Percentiles rank a stretch among this genome's conserved stretches.
phyloP scores from a whole-genome alignment of 2,329 filamentous ascomycete genomes.

The Chaetomiaceae sp. region DNA sequence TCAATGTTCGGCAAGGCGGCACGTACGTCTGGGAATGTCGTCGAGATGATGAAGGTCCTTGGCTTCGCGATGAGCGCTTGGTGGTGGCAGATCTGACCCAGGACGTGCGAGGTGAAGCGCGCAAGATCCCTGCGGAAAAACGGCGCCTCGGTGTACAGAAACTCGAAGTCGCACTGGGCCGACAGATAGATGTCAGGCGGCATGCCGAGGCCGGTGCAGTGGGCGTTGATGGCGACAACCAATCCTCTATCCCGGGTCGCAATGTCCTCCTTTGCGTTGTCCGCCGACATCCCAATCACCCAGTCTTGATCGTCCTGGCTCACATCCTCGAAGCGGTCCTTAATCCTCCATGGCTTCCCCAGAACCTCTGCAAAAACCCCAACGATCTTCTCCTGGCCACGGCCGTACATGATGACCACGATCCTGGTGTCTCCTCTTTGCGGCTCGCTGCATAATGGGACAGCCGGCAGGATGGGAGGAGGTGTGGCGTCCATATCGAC shows the following conservation, averaged over 20 bases:
- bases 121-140: slow-evolving; percentile 73
- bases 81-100: slow-evolving; percentile 76
- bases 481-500: slow-evolving; percentile 31
- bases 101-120: slow-evolving; percentile 71
- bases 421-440: slow-evolving; percentile 53
- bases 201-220: slow-evolving; percentile 68
- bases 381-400: slow-evolving; percentile 69
- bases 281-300: slow-evolving; percentile 63
- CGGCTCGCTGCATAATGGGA: slow-evolving; percentile 43
- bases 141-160: slow-evolving; percentile 69
- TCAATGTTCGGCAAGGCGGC: slow-evolving; percentile 80
- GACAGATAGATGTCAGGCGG: slow-evolving; percentile 64
- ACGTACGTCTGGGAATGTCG: slow-evolving; percentile 81
- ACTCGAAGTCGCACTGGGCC: slow-evolving; percentile 75
- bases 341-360: slow-evolving; percentile 65
- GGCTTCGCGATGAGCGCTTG: slow-evolving; percentile 72
- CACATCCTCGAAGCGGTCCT: slow-evolving; percentile 51
- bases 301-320: slow-evolving; percentile 53
- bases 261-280: slow-evolving; percentile 54
- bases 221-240: slow-evolving; percentile 68
- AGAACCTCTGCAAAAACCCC: slow-evolving; percentile 73
- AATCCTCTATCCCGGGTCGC: slow-evolving; percentile 53
- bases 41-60: slow-evolving; percentile 80
- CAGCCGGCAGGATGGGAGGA: slow-evolving; percentile 33
- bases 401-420: slow-evolving; percentile 64